A percentile compares a stretch with the other conserved stretches of the same genome.
phyloP scores from a whole-genome alignment of 345 rosid genomes.

The Diplotaxis tenuifolia region DNA sequence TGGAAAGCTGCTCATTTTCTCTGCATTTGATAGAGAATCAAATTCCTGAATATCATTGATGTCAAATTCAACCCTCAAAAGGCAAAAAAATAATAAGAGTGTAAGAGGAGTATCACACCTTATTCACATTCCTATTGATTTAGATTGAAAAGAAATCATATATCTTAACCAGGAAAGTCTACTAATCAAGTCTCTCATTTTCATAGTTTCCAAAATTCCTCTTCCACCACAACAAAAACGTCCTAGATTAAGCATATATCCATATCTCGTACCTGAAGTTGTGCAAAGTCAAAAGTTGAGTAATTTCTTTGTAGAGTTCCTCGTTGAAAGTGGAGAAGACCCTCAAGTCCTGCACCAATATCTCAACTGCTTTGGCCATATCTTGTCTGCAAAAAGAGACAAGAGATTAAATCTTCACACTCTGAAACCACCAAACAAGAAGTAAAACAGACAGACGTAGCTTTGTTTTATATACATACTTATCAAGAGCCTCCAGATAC shows the following conservation, averaged over 20 bases:
- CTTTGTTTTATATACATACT: constrained; percentile 35
- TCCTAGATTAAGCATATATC: neutral
- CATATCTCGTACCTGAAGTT: constrained; percentile 59
- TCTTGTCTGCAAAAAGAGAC: constrained; percentile 54
- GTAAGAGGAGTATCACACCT: neutral
- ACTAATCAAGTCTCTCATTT: neutral
- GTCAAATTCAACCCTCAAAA: neutral
- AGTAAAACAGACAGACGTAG: neutral
- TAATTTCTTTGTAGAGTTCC: constrained; percentile 75
- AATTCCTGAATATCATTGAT: constrained; percentile 2
- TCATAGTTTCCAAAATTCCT: neutral
- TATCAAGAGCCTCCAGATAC: constrained; percentile 83
- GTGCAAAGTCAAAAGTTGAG: constrained; percentile 68
- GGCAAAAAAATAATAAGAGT: constrained; percentile 5
- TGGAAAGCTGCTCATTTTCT: constrained; percentile 82
- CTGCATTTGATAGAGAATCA: constrained; percentile 39
- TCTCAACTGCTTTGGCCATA: constrained; percentile 76
- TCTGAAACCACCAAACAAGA: constrained; percentile 3
- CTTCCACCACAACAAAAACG: neutral
- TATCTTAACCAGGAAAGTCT: neutral
- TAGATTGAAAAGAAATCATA: neutral
- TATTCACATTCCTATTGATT: neutral
- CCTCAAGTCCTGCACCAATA: constrained; percentile 73
- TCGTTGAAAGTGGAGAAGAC: constrained; percentile 70
- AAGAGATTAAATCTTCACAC: constrained; percentile 5